Conservation (phyloP, 768 basidiomycete genomes). For the Imleria badia region DNA sequence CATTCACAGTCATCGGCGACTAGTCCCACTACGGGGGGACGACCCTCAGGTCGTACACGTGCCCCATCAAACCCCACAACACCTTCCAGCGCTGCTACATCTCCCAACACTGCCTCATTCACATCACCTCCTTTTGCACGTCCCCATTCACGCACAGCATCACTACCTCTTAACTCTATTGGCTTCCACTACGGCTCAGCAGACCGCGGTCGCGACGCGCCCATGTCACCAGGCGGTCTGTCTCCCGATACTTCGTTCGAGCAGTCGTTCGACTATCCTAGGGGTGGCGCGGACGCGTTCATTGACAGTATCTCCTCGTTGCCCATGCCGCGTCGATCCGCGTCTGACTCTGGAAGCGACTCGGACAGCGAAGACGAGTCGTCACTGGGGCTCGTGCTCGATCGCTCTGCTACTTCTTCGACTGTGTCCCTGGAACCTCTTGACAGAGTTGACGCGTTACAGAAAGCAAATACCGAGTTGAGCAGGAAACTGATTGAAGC, state of each 20-base stretch:
- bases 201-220: slow-evolving; percentile 33
- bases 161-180: slow-evolving; percentile 42
- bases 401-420: slow-evolving; percentile 58
- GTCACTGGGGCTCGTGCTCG: slow-evolving; percentile 57
- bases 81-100: slow-evolving; percentile 34
- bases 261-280: slow-evolving; percentile 38
- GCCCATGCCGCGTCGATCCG: slow-evolving; percentile 52
- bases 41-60: slow-evolving; percentile 50
- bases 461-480: slow-evolving; percentile 74
- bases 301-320: slow-evolving; percentile 50
- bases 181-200: slow-evolving; percentile 45
- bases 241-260: slow-evolving; percentile 37
- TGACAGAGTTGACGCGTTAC: slow-evolving; percentile 73
- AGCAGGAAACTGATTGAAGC: slow-evolving; percentile 71
- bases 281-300: slow-evolving; percentile 40
- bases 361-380: slow-evolving; percentile 49
- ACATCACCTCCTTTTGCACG: slow-evolving; percentile 51
- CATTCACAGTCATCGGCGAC: slow-evolving; percentile 33
- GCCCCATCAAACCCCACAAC: slow-evolving; percentile 70
- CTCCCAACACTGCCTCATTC: slow-evolving; percentile 41
- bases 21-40: slow-evolving; percentile 45
- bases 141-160: slow-evolving; percentile 64
- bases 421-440: slow-evolving; percentile 67
- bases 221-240: slow-evolving; percentile 30
- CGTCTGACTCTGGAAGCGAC: slow-evolving; percentile 47